phyloP scores from a whole-genome alignment of 1,284 basidiomycete genomes.

The Ustilago sp. region DNA sequence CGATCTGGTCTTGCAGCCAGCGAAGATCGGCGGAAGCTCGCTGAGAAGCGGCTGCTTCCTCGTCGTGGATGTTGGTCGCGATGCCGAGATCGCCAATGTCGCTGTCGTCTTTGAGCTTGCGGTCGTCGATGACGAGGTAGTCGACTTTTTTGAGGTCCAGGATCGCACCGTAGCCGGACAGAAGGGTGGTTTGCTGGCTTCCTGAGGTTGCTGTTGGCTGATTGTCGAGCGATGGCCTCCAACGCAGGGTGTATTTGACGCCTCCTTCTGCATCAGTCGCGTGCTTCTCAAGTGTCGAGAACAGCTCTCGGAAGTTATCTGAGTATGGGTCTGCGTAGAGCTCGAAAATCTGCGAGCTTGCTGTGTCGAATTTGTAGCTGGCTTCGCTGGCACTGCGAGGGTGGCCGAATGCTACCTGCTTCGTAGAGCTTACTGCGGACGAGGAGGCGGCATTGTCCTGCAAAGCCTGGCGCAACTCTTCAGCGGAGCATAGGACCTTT shows the following conservation, averaged over 20 bases:
- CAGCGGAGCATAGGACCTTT: conserved; percentile 49
- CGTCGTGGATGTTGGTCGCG: conserved; percentile 9
- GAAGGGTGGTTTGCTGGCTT: conserved; percentile 37
- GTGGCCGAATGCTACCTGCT: conserved; percentile 60
- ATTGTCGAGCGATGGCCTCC: conserved; percentile 53
- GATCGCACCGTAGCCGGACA: conserved; percentile 90
- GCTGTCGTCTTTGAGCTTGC: conserved; percentile 54
- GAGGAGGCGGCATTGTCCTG: conserved; percentile 5
- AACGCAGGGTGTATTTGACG: conserved; percentile 64
- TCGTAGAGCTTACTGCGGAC: not conserved
- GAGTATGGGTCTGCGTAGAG: conserved; percentile 65
- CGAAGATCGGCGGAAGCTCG: conserved; percentile 10
- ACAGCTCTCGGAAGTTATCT: conserved; percentile 53
- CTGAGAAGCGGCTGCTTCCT: conserved; percentile 11
- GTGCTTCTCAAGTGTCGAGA: conserved; percentile 40
- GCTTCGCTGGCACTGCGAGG: conserved; percentile 12
- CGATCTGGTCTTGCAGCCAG: conserved; percentile 44
- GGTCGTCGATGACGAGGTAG: conserved; percentile 81
- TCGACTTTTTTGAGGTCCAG: conserved; percentile 97
- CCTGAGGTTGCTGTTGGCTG: not conserved
- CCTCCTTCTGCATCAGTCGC: conserved; percentile 7
- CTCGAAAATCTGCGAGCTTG: conserved; percentile 15
- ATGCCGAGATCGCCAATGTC: conserved; percentile 36
- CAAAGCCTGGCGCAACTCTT: conserved; percentile 38
- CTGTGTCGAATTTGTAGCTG: not conserved